phyloP scores from a whole-genome alignment of 345 rosid genomes.

The Citrus cavaleriei region DNA sequence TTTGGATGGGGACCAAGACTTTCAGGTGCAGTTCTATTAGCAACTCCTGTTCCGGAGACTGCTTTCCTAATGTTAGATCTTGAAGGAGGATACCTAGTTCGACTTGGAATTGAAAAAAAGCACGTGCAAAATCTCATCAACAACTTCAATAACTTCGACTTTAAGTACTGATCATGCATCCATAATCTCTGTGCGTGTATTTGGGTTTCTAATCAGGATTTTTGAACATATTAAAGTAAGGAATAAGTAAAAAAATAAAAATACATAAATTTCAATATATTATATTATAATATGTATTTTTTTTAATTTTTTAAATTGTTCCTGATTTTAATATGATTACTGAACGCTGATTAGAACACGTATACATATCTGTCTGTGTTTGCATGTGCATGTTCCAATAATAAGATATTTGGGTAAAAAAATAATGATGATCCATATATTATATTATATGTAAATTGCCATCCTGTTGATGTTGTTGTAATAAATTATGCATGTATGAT shows the following conservation, averaged over 20 bases:
- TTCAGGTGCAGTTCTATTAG: conserved; percentile 15
- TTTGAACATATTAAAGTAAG: not conserved
- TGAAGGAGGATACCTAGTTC: conserved; percentile 17
- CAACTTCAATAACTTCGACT: conserved; percentile 12
- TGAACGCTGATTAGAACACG: too few species aligned
- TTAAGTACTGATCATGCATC: not conserved
- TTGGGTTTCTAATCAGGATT: not conserved
- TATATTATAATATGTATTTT: too few species aligned
- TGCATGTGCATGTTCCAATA: too few species aligned
- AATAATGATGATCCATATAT: too few species aligned
- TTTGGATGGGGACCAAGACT: conserved; percentile 16
- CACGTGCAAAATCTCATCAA: conserved; percentile 1
- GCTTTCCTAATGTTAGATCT: conserved; percentile 17
- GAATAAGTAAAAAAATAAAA: not conserved
- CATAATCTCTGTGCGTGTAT: not conserved
- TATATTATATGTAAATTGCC: not conserved
- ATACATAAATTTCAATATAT: too few species aligned
- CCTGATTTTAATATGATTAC: too few species aligned
- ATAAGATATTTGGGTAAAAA: too few species aligned
- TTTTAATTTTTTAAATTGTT: too few species aligned
- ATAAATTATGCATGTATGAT: not conserved
- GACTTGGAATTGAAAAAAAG: conserved; percentile 14
- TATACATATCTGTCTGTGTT: too few species aligned
- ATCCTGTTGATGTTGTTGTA: not conserved
- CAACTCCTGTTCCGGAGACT: conserved; percentile 25